Percentiles rank a stretch among this genome's conserved stretches.
Conservation (phyloP, 768 basidiomycete species). For the Lyophyllum shimeji region DNA sequence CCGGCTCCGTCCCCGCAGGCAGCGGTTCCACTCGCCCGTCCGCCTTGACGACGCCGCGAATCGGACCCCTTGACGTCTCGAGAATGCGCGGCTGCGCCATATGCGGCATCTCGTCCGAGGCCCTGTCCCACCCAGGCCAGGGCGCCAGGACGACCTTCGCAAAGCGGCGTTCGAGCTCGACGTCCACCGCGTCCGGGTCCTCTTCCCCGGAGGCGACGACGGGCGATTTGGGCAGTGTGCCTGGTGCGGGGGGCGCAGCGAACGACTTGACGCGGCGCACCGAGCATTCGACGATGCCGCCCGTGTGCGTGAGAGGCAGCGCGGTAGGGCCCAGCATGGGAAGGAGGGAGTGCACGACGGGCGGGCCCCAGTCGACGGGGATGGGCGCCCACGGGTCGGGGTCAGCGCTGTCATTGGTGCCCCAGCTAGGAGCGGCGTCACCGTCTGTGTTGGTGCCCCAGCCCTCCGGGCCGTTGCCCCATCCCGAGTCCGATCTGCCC, state of each 20-base stretch:
- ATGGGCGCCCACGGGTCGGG: conserved; percentile 11
- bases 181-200: conserved; percentile 34
- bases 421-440: neutral
- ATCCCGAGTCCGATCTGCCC: no score
- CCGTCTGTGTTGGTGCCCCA: no score
- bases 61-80: conserved; percentile 30
- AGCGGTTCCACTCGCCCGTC: conserved; percentile 14
- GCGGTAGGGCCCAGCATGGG: conserved; percentile 53
- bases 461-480: no score
- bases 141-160: conserved; percentile 38
- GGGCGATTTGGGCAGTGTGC: conserved; percentile 24
- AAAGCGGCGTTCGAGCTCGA: conserved; percentile 34
- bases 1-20: conserved; percentile 32
- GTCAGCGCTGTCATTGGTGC: neutral
- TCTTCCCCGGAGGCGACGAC: conserved; percentile 14
- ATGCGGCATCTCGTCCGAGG: conserved; percentile 29
- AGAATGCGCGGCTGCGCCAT: conserved; percentile 37
- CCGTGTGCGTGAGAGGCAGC: conserved; percentile 60
- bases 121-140: conserved; percentile 41
- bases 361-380: conserved; percentile 18
- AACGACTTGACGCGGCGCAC: conserved; percentile 56
- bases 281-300: conserved; percentile 66
- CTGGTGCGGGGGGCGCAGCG: conserved; percentile 32
- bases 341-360: conserved; percentile 29
- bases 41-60: conserved; percentile 18